These are phyloP conservation scores for Heterococcus sp. DNA, from an alignment of 108 stramenopile species.

Conservation along the genomic window DNA sequence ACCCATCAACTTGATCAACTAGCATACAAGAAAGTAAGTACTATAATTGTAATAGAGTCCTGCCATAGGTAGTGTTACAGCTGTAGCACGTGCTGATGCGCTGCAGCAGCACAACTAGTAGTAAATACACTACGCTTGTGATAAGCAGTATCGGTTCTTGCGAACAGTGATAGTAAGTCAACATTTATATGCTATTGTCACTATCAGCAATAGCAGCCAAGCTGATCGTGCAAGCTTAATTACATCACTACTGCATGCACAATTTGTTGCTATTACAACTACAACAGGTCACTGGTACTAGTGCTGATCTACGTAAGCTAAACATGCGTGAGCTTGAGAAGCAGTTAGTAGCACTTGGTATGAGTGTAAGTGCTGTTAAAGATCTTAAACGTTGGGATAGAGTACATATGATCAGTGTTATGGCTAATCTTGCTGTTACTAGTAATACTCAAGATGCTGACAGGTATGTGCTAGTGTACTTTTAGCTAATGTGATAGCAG, in stretches of 20 bases:
- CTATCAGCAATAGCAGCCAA: neutral
- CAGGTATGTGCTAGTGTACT: neutral
- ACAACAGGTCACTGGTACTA: conserved; percentile 13
- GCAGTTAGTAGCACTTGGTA: conserved; percentile 25
- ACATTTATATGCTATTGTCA: no score
- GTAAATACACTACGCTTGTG: no score
- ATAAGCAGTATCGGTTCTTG: neutral
- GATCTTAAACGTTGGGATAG: conserved; percentile 38
- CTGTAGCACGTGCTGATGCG: neutral
- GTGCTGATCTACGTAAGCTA: conserved; percentile 25
- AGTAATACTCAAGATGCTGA: neutral
- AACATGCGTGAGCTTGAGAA: conserved; percentile 31
- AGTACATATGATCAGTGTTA: conserved; percentile 38
- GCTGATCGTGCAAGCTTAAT: neutral
- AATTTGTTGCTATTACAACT: neutral
- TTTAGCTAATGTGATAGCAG: no score
- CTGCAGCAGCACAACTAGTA: no score
- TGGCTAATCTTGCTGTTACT: conserved; percentile 7
- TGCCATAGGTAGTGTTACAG: neutral
- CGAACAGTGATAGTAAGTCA: neutral
- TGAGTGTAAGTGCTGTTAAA: conserved; percentile 3
- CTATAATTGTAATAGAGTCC: no score
- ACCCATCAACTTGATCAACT: neutral
- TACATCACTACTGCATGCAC: neutral
- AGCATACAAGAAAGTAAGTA: neutral